Evolutionary conservation across 2,329 filamentous ascomycete genomes (phyloP).

Genomic region (Cladophialophora bantiana): DNA sequence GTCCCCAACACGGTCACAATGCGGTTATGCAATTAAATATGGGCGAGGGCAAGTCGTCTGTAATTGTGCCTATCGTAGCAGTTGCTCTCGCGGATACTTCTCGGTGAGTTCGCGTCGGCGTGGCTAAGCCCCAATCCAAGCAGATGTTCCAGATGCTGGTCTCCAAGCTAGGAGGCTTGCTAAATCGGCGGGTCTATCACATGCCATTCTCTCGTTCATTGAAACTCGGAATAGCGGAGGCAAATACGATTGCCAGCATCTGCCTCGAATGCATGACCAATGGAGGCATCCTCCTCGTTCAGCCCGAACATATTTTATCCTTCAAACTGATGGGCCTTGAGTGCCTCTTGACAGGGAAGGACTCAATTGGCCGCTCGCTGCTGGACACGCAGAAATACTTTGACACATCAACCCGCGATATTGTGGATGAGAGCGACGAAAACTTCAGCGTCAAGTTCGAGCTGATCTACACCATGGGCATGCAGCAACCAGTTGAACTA

Average conservation of each 20-base stretch:
- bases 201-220: conserved; percentile 56
- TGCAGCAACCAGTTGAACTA: conserved; percentile 59
- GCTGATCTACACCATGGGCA: conserved; percentile 68
- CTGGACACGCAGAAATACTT: conserved; percentile 56
- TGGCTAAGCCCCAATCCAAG: conserved; percentile 65
- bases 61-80: conserved; percentile 71
- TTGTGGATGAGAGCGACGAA: conserved; percentile 72
- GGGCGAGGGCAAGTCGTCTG: conserved; percentile 73
- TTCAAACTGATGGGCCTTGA: conserved; percentile 69
- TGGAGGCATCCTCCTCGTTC: conserved; percentile 65
- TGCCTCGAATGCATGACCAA: conserved; percentile 56
- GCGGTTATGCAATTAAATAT: conserved; percentile 72
- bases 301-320: conserved; percentile 70
- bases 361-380: conserved; percentile 46
- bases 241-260: conserved; percentile 48
- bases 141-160: conserved; percentile 67
- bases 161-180: conserved; percentile 53
- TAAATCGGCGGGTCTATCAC: conserved; percentile 54
- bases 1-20: conserved; percentile 49
- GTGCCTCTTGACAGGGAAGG: conserved; percentile 46
- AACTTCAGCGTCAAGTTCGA: conserved; percentile 68
- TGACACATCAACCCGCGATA: conserved; percentile 56
- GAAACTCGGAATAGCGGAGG: conserved; percentile 43
- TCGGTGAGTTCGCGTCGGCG: conserved; percentile 63
- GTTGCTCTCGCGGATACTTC: conserved; percentile 59